Evolutionary conservation across 768 basidiomycete species (phyloP).

Genomic region (Termitomyces sp.): DNA sequence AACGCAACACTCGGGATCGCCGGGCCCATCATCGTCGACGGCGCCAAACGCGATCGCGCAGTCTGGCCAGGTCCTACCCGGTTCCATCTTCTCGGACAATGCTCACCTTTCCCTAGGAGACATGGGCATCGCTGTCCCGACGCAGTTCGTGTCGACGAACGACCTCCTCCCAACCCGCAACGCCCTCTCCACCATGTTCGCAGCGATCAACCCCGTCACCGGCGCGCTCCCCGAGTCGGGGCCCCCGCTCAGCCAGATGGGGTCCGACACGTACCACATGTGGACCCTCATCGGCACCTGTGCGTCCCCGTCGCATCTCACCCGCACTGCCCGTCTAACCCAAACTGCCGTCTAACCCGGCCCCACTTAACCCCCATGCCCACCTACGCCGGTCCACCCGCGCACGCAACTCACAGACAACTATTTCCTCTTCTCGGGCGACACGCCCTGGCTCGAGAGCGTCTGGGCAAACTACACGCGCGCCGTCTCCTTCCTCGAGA

Average conservation of each 20-base stretch:
- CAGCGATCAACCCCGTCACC: constrained; percentile 43
- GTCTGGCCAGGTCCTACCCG: constrained; percentile 45
- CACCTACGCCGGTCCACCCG: too few species aligned
- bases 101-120: constrained; percentile 29
- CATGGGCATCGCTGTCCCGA: constrained; percentile 59
- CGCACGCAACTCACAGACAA: constrained; percentile 33
- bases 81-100: not conserved
- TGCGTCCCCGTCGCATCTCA: constrained; percentile 14
- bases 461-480: constrained; percentile 55
- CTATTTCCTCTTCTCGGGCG: constrained; percentile 52
- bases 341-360: too few species aligned
- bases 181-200: constrained; percentile 54
- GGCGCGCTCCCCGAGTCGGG: constrained; percentile 54
- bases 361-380: too few species aligned
- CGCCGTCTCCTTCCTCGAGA: constrained; percentile 48
- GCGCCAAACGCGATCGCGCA: constrained; percentile 55
- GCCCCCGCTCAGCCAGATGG: constrained; percentile 39
- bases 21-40: constrained; percentile 57
- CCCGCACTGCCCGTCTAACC: too few species aligned
- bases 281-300: constrained; percentile 58
- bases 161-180: constrained; percentile 52
- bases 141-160: constrained; percentile 57
- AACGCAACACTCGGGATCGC: constrained; percentile 50
- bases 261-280: constrained; percentile 50
- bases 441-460: constrained; percentile 40